Conservation (phyloP, 208 protist species). For the Acanthamoeba sp. region DNA sequence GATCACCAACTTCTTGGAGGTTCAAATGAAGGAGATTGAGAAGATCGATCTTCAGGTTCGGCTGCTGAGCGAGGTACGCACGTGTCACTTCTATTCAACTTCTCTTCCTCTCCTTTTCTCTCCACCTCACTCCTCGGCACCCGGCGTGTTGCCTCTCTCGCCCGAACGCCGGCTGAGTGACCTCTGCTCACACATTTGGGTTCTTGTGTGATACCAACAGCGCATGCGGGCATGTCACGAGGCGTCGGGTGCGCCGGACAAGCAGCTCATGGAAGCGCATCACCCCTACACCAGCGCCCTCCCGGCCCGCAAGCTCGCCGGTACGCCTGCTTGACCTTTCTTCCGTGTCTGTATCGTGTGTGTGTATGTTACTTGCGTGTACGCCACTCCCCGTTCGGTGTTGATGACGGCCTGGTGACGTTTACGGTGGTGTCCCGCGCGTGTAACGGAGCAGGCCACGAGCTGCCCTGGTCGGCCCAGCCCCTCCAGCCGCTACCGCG, state of each 20-base stretch:
- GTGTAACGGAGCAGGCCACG: constrained; percentile 32
- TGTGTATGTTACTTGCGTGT: too few relatives aligned
- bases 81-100: background rate
- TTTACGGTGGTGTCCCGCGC: too few relatives aligned
- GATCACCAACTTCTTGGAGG: constrained; percentile 69
- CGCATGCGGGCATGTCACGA: constrained; percentile 66
- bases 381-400: too few relatives aligned
- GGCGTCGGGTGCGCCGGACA: constrained; percentile 22
- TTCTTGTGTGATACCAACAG: background rate
- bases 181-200: constrained; percentile 1
- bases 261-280: constrained; percentile 55
- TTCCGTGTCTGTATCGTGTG: too few relatives aligned
- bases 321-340: background rate
- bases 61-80: constrained; percentile 22
- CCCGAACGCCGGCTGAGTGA: too few relatives aligned
- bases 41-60: constrained; percentile 52
- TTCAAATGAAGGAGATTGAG: constrained; percentile 74
- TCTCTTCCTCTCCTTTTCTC: background rate
- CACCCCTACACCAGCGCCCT: background rate
- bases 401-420: too few relatives aligned
- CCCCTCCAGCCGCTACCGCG: constrained; percentile 4
- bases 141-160: too few relatives aligned
- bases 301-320: background rate
- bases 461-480: constrained; percentile 65
- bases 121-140: background rate